Evolutionary conservation across 2,329 filamentous ascomycete species (phyloP), one percentile per base, ranked within the genome.

Genomic region (Phaeomoniella chlamydospora): DNA sequence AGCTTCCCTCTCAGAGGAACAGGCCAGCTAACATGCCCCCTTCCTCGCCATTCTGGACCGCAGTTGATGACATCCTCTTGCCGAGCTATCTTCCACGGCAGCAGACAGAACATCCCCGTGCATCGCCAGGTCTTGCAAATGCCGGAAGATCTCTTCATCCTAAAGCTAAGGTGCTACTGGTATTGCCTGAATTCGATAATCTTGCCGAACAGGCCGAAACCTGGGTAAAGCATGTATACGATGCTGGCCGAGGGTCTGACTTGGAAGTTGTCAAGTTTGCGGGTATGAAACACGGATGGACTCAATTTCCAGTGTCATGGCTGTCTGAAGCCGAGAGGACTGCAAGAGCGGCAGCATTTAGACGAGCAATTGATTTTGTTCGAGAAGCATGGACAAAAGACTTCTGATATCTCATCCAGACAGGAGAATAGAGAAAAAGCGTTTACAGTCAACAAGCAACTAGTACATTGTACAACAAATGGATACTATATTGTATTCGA

Each of bases 291-390:
- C 46, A 49, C 29, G 46, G 46, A 9, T 49, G 45, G 43, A 49
- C 46, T 3, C 46, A 49, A 30, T 47, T 49, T 13, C 46, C 46
- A 2, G 46, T 47, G 22, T 36, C 40, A 11, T 49, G 42, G 41
- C 26, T 49, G 31, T 39, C 37, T 31, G 31, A 11, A n/a, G 45
- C 41, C 1, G 39, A 41, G 13, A 26, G 22, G 22, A 26, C 9
- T 26, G 6, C 22, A n/a, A 26, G 22, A n/a, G 22, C 22, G n/a
- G 22, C 22, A 26, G 22, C 22, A 26, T 26, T 26, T n/a, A 26
- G 22, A 26, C 22, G 22, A 6, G 22, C 22, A n/a, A 26, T 26
- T 9, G 22, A 26, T n/a, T 26, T 26, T n/a, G 22, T 26, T n/a
- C 6, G n/a, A n/a, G 22, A 6, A 26, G 22, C 22, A 26, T 26